Evolutionary conservation across 768 basidiomycete genomes (phyloP), one percentile per base, ranked within the genome.

Genomic region (Trametes cingulata): DNA sequence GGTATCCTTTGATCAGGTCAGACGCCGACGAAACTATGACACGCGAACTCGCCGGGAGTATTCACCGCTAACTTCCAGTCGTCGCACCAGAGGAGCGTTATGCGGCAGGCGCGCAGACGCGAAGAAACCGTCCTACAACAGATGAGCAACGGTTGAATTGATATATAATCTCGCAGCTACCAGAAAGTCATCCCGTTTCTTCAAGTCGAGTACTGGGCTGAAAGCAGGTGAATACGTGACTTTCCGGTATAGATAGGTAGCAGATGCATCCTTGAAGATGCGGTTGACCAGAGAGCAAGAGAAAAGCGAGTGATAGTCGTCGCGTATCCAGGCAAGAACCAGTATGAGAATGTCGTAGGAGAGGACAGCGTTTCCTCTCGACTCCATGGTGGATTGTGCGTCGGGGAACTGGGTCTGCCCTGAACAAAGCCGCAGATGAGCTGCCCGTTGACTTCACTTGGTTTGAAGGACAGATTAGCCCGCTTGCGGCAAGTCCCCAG

Each of bases 211-310:
- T 15, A 70, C 66, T 20, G 60, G 67, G 35, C 54, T 65, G 43
- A 73, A 73, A 14, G 63, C 66, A 24, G 80, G 79, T 3, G 77
- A 73, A 41, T 82, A 65, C n/a, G 78, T 71, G 9, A 84, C 77
- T 19, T 69, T 68, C 15, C 68, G 65, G 60, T 85, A 85, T 0
- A 86, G 75, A 19, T 82, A 52, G 22, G 68, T 72, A 14, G 81
- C 77, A 8, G 82, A 78, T 9, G 74, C 77, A 36, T 65, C 62
- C 63, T 77, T 77, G 67, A 83, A 80, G n/a, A 75, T 73, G 54
- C 71, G 72, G 63, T 77, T 79, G 15, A 82, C 82, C 14, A 83
- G 67, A 37, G 80, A 69, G 64, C 78, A 83, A 9, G 60, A 63
- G 56, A 63, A 76, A 19, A 86, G 73, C 0, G 74, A 58, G 19